phyloP scores from a whole-genome alignment of 169 alveolate species.

The Miamiensis avidus region DNA sequence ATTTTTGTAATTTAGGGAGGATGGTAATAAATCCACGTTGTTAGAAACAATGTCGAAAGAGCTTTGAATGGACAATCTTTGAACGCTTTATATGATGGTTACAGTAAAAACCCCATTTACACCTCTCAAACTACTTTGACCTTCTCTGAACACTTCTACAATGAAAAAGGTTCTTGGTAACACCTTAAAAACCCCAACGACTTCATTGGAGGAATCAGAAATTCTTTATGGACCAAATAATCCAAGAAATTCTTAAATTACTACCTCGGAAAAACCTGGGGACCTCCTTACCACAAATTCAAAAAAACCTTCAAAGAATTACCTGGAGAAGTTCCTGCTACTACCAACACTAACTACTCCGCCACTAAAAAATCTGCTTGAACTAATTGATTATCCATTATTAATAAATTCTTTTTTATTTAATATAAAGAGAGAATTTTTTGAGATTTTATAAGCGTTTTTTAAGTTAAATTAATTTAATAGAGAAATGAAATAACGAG shows the following conservation, averaged over 20 bases:
- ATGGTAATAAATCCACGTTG: conserved; percentile 63
- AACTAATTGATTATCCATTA: too few relatives aligned
- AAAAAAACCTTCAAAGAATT: conserved; percentile 30
- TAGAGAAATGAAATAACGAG: too few relatives aligned
- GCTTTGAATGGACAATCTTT: conserved; percentile 27
- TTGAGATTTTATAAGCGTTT: too few relatives aligned
- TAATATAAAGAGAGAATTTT: too few relatives aligned
- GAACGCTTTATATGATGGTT: conserved; percentile 68
- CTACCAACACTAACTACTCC: not conserved
- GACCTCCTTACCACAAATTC: conserved; percentile 45
- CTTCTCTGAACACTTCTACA: conserved; percentile 31
- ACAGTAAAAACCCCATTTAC: conserved; percentile 57
- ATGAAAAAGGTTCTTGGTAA: conserved; percentile 36
- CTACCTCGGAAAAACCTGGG: conserved; percentile 30
- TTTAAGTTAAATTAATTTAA: too few relatives aligned
- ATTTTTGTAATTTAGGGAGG: conserved; percentile 15
- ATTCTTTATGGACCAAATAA: conserved; percentile 33
- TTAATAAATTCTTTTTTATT: too few relatives aligned
- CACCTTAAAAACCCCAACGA: conserved; percentile 7
- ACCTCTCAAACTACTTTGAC: conserved; percentile 49
- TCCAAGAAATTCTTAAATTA: conserved; percentile 25
- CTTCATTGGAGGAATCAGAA: conserved; percentile 13
- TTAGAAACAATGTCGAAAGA: conserved; percentile 51
- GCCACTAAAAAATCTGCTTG: not conserved
- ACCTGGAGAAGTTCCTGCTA: conserved; percentile 2